A percentile compares a stretch with the other conserved stretches of the same genome.
These are phyloP conservation scores for Isoetes taiwanensis DNA, from an alignment of 75 land plant species.

Conservation along the genomic window DNA sequence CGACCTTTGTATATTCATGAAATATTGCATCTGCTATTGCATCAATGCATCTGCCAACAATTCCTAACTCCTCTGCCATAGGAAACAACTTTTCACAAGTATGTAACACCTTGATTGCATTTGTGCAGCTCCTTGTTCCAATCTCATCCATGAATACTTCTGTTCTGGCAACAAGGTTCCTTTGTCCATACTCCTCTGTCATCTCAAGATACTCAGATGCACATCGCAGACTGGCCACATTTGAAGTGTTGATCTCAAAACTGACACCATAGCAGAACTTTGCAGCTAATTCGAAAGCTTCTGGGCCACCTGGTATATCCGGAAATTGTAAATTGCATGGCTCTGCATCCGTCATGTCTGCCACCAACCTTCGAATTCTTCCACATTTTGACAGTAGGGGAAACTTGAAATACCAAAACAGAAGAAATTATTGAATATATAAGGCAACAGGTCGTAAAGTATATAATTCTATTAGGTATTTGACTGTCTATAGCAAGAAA, in stretches of 20 bases:
- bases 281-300: conserved; percentile 57
- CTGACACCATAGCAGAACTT: conserved; percentile 70
- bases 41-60: conserved; percentile 40
- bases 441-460: no score
- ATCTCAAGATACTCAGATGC: conserved; percentile 59
- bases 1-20: not conserved
- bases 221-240: conserved; percentile 36
- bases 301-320: conserved; percentile 47
- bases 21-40: conserved; percentile 26
- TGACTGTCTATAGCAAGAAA: no score
- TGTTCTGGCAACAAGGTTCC: conserved; percentile 35
- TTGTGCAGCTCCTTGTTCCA: conserved; percentile 48
- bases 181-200: conserved; percentile 47
- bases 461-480: no score
- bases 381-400: conserved; percentile 30
- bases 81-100: conserved; percentile 17
- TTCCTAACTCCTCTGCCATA: conserved; percentile 42
- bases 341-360: conserved; percentile 25
- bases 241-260: conserved; percentile 40
- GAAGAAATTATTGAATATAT: no score
- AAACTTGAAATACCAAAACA: conserved; percentile 27
- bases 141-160: conserved; percentile 39
- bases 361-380: conserved; percentile 20
- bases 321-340: conserved; percentile 32
- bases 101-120: conserved; percentile 34